phyloP scores from a whole-genome alignment of 2,329 filamentous ascomycete species.

The Daldinia sp. region DNA sequence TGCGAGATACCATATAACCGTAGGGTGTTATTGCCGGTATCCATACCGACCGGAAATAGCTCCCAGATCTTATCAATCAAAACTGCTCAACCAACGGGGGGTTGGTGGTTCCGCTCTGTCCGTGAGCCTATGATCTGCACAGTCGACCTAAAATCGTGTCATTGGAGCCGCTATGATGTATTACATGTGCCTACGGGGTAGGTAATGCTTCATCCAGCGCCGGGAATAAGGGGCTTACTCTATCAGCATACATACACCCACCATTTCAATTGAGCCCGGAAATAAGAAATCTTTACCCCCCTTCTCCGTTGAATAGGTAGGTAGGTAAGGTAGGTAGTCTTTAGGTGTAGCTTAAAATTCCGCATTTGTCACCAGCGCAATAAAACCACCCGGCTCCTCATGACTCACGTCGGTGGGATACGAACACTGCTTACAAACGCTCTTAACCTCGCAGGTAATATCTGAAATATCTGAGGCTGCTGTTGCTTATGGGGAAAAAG shows the following conservation, averaged over 20 bases:
- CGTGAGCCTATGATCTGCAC: constrained; percentile 9
- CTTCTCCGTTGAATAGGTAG: background rate
- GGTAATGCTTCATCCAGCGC: background rate
- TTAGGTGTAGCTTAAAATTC: background rate
- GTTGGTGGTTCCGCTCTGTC: background rate
- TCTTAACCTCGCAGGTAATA: background rate
- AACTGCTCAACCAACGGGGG: background rate
- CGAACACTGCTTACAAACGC: background rate
- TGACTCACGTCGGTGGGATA: background rate
- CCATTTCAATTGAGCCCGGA: background rate
- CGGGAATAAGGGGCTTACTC: background rate
- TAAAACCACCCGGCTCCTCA: background rate
- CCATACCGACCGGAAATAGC: background rate
- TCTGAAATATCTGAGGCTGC: background rate
- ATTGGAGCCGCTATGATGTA: constrained; percentile 2
- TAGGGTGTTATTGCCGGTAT: constrained; percentile 11
- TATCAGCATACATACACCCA: background rate
- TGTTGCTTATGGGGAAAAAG: background rate
- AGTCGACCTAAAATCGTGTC: constrained; percentile 8
- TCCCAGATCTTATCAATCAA: constrained; percentile 9
- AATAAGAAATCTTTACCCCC: background rate
- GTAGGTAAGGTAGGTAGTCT: too few species aligned
- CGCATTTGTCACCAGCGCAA: background rate
- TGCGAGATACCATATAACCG: constrained; percentile 2
- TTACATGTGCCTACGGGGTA: background rate